A percentile compares a stretch with the other conserved stretches of the same genome.
phyloP scores from a whole-genome alignment of 2,329 filamentous ascomycete species.

The Diaporthe velutina region DNA sequence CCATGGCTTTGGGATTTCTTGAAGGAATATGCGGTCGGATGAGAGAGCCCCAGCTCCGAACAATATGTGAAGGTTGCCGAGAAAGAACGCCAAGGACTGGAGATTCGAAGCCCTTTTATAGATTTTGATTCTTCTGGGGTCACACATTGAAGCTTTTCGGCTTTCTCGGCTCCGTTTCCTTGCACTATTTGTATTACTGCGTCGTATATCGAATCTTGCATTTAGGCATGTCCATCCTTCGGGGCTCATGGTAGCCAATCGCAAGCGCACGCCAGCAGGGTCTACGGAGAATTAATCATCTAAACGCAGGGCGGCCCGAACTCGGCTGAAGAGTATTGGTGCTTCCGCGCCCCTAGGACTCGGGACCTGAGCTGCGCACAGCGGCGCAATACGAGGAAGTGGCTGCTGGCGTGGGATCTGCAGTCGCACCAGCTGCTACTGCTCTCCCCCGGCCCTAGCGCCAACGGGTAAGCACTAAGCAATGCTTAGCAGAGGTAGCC shows the following conservation, averaged over 20 bases:
- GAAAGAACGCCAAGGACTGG: neutral
- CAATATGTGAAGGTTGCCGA: neutral
- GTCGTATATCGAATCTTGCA: neutral
- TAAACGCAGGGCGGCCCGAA: neutral
- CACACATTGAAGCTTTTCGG: neutral
- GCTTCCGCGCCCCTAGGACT: neutral
- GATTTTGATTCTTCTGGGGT: neutral
- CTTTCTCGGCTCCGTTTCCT: neutral
- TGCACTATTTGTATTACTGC: neutral
- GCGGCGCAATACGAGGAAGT: constrained; percentile 11
- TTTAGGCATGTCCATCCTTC: constrained; percentile 3
- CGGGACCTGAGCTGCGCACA: neutral
- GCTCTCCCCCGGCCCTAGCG: neutral
- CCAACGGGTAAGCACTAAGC: constrained; percentile 7
- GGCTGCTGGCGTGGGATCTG: constrained; percentile 12
- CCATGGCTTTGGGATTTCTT: neutral
- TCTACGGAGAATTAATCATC: constrained; percentile 2
- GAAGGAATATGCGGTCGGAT: neutral
- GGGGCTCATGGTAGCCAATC: neutral
- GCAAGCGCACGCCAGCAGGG: neutral
- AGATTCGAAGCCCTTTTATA: neutral
- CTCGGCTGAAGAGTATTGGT: neutral
- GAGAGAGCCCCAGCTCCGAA: no score
- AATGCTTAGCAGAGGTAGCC: neutral
- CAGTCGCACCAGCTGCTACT: constrained; percentile 7